These are phyloP conservation scores for Mycena olivaceomarginata DNA, from an alignment of 768 basidiomycete genomes.

Conservation along the genomic window DNA sequence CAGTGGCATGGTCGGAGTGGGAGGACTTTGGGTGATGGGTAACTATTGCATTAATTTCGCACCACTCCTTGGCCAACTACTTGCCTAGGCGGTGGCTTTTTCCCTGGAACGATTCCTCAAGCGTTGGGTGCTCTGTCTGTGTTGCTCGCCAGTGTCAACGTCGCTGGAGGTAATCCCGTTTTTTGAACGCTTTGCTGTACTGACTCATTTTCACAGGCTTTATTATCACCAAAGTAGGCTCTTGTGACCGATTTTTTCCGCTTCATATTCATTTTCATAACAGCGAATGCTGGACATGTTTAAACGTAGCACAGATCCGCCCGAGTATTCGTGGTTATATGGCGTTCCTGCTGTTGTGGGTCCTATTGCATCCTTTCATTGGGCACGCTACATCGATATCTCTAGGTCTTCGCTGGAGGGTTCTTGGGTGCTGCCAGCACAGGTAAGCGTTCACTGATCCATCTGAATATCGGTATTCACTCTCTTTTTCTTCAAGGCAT, in stretches of 20 bases:
- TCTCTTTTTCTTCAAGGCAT: constrained; percentile 54
- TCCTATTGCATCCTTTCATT: neutral
- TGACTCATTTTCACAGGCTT: constrained; percentile 58
- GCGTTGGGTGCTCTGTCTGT: constrained; percentile 87
- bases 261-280: neutral
- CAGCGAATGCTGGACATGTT: constrained; percentile 96
- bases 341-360: constrained; percentile 79
- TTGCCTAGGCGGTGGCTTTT: constrained; percentile 76
- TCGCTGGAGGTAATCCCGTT: constrained; percentile 77
- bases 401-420: constrained; percentile 83
- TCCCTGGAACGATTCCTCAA: constrained; percentile 90
- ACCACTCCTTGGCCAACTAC: neutral
- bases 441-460: constrained; percentile 57
- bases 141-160: constrained; percentile 92
- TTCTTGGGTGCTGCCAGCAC: constrained; percentile 89
- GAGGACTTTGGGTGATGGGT: constrained; percentile 92
- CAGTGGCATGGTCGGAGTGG: constrained; percentile 83
- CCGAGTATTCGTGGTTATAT: constrained; percentile 92
- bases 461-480: neutral
- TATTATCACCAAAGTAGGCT: constrained; percentile 77
- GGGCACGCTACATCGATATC: neutral
- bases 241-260: neutral
- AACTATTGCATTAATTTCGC: neutral
- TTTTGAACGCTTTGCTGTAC: neutral
- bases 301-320: constrained; percentile 91